Conservation (phyloP, 208 protist genomes). For the Trypanosomatidae sp. region DNA sequence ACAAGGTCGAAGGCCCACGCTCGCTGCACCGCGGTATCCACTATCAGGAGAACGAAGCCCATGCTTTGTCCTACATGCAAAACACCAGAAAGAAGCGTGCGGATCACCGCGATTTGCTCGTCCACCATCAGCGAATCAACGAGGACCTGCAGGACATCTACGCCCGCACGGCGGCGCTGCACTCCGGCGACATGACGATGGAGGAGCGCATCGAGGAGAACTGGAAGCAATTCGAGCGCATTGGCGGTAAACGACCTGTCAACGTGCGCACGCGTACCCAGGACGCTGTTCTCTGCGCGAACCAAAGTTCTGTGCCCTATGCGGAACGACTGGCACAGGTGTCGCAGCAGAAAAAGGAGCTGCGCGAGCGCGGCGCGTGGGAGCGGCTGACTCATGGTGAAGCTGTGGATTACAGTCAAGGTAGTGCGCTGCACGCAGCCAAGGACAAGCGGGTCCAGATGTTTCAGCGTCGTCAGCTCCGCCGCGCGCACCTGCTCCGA, state of each 20-base stretch:
- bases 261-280: slow-evolving; percentile 25
- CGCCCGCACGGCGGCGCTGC: slow-evolving; percentile 69
- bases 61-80: slow-evolving; percentile 46
- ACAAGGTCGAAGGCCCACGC: slow-evolving; percentile 59
- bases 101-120: slow-evolving; percentile 79
- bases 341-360: slow-evolving; percentile 59
- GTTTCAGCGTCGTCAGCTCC: slow-evolving; percentile 75
- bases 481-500: slow-evolving; percentile 68
- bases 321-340: slow-evolving; percentile 65
- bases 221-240: slow-evolving; percentile 82
- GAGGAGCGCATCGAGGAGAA: slow-evolving; percentile 86
- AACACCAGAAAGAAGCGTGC: slow-evolving; percentile 36
- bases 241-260: slow-evolving; percentile 64
- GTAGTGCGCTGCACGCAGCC: slow-evolving; percentile 72
- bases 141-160: slow-evolving; percentile 82
- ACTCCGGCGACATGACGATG: slow-evolving; percentile 78
- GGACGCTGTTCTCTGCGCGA: slow-evolving; percentile 52
- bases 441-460: slow-evolving; percentile 71
- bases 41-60: slow-evolving; percentile 51
- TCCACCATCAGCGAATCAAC: slow-evolving; percentile 89
- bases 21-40: slow-evolving; percentile 88
- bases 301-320: slow-evolving; percentile 49
- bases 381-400: slow-evolving; percentile 80
- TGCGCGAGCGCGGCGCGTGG: slow-evolving; percentile 48
- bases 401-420: slow-evolving; percentile 67